Conservation (phyloP, 306 rosid genomes). For the Psophocarpus tetragonolobus region DNA sequence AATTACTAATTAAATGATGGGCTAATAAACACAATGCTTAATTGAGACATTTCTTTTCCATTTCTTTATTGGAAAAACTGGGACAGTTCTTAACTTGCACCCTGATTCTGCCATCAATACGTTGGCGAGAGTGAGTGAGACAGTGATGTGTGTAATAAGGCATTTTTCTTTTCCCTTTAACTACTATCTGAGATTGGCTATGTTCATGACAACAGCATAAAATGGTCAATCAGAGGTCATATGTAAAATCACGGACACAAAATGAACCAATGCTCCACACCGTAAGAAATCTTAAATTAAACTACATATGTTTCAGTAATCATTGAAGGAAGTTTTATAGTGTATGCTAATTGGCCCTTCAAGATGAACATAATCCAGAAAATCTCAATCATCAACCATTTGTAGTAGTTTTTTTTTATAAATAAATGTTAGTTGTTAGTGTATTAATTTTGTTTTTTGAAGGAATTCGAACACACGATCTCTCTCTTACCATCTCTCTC, state of each 20-base stretch:
- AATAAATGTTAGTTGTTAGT: too few relatives aligned
- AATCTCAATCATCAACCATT: background rate
- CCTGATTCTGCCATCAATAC: background rate
- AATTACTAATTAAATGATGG: background rate
- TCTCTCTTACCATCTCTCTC: too few relatives aligned
- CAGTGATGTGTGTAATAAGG: background rate
- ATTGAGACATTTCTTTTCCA: background rate
- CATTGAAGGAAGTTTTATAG: background rate
- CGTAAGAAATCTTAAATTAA: background rate
- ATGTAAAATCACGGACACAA: conserved; percentile 6
- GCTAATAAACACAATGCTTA: background rate
- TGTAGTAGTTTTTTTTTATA: too few relatives aligned
- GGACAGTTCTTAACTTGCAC: background rate
- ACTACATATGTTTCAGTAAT: background rate
- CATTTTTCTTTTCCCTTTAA: background rate
- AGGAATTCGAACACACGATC: too few relatives aligned
- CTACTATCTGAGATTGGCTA: background rate
- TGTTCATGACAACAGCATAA: background rate
- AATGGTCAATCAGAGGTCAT: background rate
- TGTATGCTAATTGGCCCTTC: background rate
- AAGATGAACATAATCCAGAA: background rate
- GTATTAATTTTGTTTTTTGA: too few relatives aligned
- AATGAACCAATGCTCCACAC: background rate
- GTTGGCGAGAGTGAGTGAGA: background rate
- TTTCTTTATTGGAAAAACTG: background rate